Conservation (phyloP, 2,329 filamentous ascomycete species). For the Esteya vermicola region DNA sequence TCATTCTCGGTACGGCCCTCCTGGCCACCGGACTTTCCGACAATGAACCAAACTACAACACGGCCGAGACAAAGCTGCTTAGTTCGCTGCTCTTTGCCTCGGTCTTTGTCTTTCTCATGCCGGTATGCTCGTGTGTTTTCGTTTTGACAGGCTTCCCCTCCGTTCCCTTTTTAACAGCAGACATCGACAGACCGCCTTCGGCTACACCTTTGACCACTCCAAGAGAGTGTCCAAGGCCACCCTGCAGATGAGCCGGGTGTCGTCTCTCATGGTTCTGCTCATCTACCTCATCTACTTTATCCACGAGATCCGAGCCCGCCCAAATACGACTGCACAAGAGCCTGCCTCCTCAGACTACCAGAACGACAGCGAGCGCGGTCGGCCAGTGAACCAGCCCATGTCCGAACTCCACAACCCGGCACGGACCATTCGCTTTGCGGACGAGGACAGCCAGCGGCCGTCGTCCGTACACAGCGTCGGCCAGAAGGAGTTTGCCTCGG, state of each 20-base stretch:
- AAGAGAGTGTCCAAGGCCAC: constrained; percentile 12
- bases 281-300: constrained; percentile 74
- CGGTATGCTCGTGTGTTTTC: no score
- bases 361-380: background rate
- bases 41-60: constrained; percentile 63
- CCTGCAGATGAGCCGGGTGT: constrained; percentile 8
- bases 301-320: constrained; percentile 82
- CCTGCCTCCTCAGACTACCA: constrained; percentile 15
- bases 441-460: background rate
- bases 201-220: constrained; percentile 2
- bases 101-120: constrained; percentile 38
- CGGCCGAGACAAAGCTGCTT: constrained; percentile 35
- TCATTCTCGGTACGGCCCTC: constrained; percentile 74
- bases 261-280: constrained; percentile 50
- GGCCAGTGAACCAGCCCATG: background rate
- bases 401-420: background rate
- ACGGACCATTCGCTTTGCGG: constrained; percentile 5
- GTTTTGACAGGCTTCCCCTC: no score
- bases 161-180: no score
- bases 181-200: constrained; percentile 7
- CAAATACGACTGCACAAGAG: constrained; percentile 64
- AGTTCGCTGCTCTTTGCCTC: constrained; percentile 31
- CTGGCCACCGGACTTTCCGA: constrained; percentile 56
- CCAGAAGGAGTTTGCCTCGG: background rate
- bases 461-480: background rate